phyloP scores from a whole-genome alignment of 371 early-diverging fungal genomes.

The Neoconidiobolus thromboides region DNA sequence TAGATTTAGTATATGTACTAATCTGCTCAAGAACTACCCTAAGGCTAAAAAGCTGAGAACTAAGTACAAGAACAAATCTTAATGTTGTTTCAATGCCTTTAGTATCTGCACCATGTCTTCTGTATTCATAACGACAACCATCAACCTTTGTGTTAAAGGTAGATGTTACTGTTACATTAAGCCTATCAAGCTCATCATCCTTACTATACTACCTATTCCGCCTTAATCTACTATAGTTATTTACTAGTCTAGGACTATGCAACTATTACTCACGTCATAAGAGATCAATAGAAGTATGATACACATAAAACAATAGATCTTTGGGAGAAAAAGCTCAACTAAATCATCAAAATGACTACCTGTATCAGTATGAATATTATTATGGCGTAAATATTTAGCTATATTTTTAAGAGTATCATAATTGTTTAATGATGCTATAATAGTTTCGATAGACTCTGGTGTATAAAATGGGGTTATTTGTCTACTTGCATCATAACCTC shows the following conservation, averaged over 20 bases:
- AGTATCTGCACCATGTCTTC: not conserved
- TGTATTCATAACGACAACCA: slow-evolving; percentile 1
- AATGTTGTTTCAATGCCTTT: too few species aligned
- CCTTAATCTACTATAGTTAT: not conserved
- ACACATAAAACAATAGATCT: slow-evolving; percentile 3
- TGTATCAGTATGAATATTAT: not conserved
- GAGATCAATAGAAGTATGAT: slow-evolving; percentile 2
- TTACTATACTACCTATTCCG: not conserved
- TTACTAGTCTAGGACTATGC: not conserved
- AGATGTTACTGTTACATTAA: not conserved
- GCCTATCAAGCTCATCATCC: not conserved
- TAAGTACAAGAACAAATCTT: too few species aligned
- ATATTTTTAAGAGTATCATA: not conserved
- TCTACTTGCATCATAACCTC: not conserved
- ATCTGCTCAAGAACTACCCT: too few species aligned
- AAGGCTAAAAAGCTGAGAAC: too few species aligned
- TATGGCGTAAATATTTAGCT: not conserved
- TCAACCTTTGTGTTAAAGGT: not conserved
- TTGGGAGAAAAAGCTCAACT: not conserved
- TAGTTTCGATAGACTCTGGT: slow-evolving; percentile 1
- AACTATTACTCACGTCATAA: not conserved
- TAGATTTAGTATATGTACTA: too few species aligned
- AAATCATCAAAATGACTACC: slow-evolving; percentile 5
- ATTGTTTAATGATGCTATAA: not conserved
- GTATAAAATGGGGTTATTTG: not conserved